Evolutionary conservation across 2,329 filamentous ascomycete genomes (phyloP), one percentile per base, ranked within the genome.

Genomic region (Xylariaceae sp.): DNA sequence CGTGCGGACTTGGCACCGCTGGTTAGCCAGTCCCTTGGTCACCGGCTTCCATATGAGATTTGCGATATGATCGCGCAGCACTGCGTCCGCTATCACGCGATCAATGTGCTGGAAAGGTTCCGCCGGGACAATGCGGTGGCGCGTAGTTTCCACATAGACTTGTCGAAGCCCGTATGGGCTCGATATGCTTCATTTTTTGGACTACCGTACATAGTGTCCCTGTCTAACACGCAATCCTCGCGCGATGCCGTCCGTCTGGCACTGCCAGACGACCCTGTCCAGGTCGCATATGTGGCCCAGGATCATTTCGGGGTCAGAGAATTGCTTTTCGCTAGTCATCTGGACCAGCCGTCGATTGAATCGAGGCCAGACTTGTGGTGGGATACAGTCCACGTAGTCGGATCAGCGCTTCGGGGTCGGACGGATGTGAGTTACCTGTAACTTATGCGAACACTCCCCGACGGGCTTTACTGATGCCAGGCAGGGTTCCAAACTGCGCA

Each of bases 241-340:
- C n/a, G 19, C 30, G n/a, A 40, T 12, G 41, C n/a, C 32, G 42
- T 51, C 15, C 34, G 15, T 16, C 21, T 22, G 30, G 9, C 42
- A 13, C 49, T 1, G n/a, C 15, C 34, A 19, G 21, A 36, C n/a
- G 7, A 10, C 15, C 21, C 19, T 40, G 30, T 46, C 37, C 13
- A 46, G 22, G 15, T 8, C 22, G 32, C 40, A 40, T 41, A 45
- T 37, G 41, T 51, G 18, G 49, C 29, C 32, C 32, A 46, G 34
- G 49, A 51, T 13, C 32, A 51, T 51, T 39, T 51, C 40, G 34
- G 49, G 19, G 42, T 51, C 1, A 51, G 32, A 12, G 41, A 51
- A 13, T 34, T 51, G 12, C 34, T 37, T 19, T 32, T 51, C 32
- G 42, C 34, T 16, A 3, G 34, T 19, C 9, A 2, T 2, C 37